Conservation (phyloP, 345 rosid species). For the Sisymbrium irio region DNA sequence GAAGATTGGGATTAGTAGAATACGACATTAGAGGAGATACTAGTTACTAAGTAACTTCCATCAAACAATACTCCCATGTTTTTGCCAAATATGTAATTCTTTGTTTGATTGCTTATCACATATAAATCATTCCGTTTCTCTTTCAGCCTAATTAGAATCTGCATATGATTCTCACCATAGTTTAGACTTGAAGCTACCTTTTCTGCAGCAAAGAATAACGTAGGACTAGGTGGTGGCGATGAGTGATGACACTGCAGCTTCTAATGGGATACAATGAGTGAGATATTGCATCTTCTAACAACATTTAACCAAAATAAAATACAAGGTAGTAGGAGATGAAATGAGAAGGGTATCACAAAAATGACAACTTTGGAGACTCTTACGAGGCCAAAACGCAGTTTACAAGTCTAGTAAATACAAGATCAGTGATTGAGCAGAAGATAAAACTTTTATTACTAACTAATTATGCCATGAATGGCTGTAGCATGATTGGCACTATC, state of each 20-base stretch:
- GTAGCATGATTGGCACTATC: neutral
- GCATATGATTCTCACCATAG: neutral
- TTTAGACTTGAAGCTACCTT: neutral
- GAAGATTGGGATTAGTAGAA: constrained; percentile 80
- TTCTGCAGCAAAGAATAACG: neutral
- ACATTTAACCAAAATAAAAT: neutral
- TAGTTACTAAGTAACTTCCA: constrained; percentile 13
- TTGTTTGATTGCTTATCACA: neutral
- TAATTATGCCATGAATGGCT: neutral
- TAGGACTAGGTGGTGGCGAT: neutral
- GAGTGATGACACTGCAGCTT: neutral
- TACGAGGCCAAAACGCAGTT: neutral
- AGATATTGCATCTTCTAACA: neutral
- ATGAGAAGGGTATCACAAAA: neutral
- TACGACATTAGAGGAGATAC: neutral
- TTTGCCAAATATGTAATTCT: constrained; percentile 19
- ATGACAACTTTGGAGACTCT: neutral
- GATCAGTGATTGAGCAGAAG: neutral
- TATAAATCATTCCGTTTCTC: neutral
- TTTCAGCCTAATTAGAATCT: neutral
- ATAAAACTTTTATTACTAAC: neutral
- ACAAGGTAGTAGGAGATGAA: neutral
- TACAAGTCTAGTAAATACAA: neutral
- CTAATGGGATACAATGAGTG: neutral
- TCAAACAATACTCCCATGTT: neutral